Conservation (phyloP, 148 eudicot species). For the Silene latifolia region DNA sequence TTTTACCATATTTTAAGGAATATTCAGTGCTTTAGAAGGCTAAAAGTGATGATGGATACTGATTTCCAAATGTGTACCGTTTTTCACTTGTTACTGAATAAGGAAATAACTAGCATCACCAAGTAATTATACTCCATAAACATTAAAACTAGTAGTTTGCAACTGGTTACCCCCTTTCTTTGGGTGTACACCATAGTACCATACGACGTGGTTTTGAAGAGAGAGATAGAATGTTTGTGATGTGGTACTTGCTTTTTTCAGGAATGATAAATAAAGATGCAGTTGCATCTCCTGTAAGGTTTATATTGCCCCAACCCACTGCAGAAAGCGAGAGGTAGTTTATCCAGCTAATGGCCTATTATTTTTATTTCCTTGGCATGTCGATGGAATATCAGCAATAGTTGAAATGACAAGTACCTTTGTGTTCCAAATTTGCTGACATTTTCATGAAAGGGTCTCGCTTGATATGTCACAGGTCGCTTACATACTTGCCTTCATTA, state of each 20-base stretch:
- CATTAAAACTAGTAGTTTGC: background rate
- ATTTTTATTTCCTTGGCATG: background rate
- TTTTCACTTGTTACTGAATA: background rate
- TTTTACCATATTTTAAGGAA: background rate
- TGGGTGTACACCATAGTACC: background rate
- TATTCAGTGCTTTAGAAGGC: background rate
- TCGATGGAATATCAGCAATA: background rate
- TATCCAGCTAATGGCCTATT: background rate
- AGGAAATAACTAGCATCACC: background rate
- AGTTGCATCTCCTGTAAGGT: constrained; percentile 44
- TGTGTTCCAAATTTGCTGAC: background rate
- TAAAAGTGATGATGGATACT: background rate
- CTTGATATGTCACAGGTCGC: background rate
- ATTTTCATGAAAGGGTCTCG: background rate
- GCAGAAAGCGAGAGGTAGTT: constrained; percentile 81
- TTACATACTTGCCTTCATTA: background rate
- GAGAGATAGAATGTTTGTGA: constrained; percentile 8
- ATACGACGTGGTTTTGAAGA: background rate
- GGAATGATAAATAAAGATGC: constrained; percentile 48
- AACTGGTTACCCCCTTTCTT: constrained; percentile 2
- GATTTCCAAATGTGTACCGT: background rate
- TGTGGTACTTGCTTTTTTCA: constrained; percentile 21
- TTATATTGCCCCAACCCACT: constrained; percentile 73
- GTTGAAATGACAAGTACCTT: background rate
- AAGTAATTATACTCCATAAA: background rate